Evolutionary conservation across 306 rosid genomes (phyloP).

Genomic region (Malus orientalis): DNA sequence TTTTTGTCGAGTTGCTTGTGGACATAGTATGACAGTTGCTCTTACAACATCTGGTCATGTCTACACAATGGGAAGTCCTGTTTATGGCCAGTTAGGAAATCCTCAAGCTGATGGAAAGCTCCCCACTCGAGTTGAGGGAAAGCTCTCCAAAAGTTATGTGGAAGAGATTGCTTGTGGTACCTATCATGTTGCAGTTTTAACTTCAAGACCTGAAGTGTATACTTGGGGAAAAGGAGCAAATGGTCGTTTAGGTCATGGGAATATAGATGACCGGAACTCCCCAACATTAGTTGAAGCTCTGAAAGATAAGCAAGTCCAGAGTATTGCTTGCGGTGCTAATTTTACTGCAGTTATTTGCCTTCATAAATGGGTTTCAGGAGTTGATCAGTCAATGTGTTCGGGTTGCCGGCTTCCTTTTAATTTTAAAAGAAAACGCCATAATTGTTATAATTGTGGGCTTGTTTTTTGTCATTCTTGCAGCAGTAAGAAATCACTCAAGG

Average conservation of each 20-base stretch:
- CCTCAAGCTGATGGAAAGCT: slow-evolving; percentile 87
- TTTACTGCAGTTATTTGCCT: slow-evolving; percentile 94
- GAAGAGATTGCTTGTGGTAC: slow-evolving; percentile 99
- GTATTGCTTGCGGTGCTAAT: slow-evolving; percentile 92
- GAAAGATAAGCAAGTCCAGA: slow-evolving; percentile 90
- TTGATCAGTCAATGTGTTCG: slow-evolving; percentile 98
- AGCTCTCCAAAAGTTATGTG: slow-evolving; percentile 74
- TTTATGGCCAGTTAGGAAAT: slow-evolving; percentile 91
- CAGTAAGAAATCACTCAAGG: slow-evolving; percentile 90
- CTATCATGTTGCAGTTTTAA: slow-evolving; percentile 90
- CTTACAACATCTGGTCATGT: slow-evolving; percentile 86
- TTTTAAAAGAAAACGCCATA: slow-evolving; percentile 96
- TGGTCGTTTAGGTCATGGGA: slow-evolving; percentile 98
- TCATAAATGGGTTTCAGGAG: slow-evolving; percentile 99
- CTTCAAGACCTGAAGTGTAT: slow-evolving; percentile 91
- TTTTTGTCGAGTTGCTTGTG: slow-evolving; percentile 91
- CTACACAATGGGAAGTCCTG: slow-evolving; percentile 95
- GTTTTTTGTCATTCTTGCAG: slow-evolving; percentile 97
- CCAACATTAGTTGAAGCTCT: slow-evolving; percentile 87
- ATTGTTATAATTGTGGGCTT: slow-evolving; percentile 95
- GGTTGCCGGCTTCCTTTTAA: slow-evolving; percentile 93
- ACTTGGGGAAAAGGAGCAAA: slow-evolving; percentile 99
- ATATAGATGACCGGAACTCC: slow-evolving; percentile 66
- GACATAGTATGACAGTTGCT: slow-evolving; percentile 91
- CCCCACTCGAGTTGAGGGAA: slow-evolving; percentile 78